Conservation (phyloP, 768 basidiomycete species). For the Leccinum sublutescens region DNA sequence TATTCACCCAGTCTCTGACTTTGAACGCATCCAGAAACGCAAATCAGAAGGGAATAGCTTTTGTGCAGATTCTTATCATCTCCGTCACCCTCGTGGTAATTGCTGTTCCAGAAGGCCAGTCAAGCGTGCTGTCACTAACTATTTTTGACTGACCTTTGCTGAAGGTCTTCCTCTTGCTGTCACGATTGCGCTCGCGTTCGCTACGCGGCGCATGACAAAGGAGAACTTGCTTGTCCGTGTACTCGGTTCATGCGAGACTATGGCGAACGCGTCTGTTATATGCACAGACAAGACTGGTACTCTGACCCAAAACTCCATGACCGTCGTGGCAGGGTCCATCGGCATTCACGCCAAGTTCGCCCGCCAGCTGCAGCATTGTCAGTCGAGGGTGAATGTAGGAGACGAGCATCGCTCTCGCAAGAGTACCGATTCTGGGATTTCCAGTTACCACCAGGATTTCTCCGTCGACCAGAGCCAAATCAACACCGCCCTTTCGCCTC, state of each 20-base stretch:
- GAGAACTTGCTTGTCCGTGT: constrained; percentile 95
- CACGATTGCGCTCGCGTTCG: constrained; percentile 94
- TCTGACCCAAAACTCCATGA: constrained; percentile 93
- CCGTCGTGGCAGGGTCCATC: constrained; percentile 92
- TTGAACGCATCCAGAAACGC: constrained; percentile 47
- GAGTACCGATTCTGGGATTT: constrained; percentile 30
- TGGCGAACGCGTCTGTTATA: constrained; percentile 96
- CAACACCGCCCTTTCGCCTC: constrained; percentile 57
- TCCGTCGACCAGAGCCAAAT: constrained; percentile 79
- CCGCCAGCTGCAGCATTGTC: constrained; percentile 68
- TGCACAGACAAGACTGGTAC: constrained; percentile 98
- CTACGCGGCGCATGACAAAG: constrained; percentile 96
- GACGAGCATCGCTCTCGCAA: constrained; percentile 39
- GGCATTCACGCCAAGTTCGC: constrained; percentile 97
- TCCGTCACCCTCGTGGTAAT: constrained; percentile 89
- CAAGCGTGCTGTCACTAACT: neutral
- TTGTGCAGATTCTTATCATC: constrained; percentile 93
- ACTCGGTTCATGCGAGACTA: constrained; percentile 95
- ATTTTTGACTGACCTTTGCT: neutral
- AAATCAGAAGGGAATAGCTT: constrained; percentile 82
- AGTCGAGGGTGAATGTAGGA: constrained; percentile 67
- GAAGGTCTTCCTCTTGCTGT: constrained; percentile 91
- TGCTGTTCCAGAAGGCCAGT: constrained; percentile 77
- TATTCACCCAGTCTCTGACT: constrained; percentile 7
- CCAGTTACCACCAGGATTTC: constrained; percentile 67